phyloP scores from a whole-genome alignment of 1,139 yeast species.

The Candida glucosophila region DNA sequence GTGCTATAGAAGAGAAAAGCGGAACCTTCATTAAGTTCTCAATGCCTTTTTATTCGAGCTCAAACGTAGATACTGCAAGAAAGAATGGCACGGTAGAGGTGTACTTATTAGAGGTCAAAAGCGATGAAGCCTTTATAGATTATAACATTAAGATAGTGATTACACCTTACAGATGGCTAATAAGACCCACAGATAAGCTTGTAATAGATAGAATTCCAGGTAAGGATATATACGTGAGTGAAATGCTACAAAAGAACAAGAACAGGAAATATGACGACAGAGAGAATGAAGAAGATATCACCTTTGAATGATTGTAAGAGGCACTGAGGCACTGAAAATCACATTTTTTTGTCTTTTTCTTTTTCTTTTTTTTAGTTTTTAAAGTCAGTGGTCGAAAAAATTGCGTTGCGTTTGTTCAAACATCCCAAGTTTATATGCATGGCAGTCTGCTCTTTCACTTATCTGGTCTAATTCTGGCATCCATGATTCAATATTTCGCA shows the following conservation, averaged over 20 bases:
- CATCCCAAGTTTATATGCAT: conserved; percentile 15
- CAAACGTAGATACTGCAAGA: conserved; percentile 10
- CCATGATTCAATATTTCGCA: conserved; percentile 62
- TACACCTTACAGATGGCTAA: conserved; percentile 12
- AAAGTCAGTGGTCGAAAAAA: conserved; percentile 9
- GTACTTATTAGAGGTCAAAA: conserved; percentile 17
- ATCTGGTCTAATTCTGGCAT: conserved; percentile 55
- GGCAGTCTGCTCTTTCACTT: conserved; percentile 24
- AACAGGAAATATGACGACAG: conserved; percentile 3
- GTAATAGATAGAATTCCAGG: conserved; percentile 7
- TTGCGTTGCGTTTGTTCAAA: conserved; percentile 12
- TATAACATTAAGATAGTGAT: conserved; percentile 20
- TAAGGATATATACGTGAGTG: conserved; percentile 10
- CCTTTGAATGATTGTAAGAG: too few relatives aligned
- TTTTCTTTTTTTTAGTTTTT: too few relatives aligned
- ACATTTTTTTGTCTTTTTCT: too few relatives aligned
- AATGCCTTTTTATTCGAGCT: conserved; percentile 19
- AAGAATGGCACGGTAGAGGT: conserved; percentile 28
- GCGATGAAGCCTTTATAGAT: conserved; percentile 6
- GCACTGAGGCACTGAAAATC: too few relatives aligned
- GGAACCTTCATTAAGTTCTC: conserved; percentile 24
- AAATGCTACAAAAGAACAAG: conserved; percentile 5
- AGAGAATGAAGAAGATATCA: conserved; percentile 6
- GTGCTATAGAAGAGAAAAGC: conserved; percentile 5
- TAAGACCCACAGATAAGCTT: conserved; percentile 4